Evolutionary conservation across 306 rosid species (phyloP), one percentile per base, ranked within the genome.

Genomic region (Macrotyloma uniflorum): DNA sequence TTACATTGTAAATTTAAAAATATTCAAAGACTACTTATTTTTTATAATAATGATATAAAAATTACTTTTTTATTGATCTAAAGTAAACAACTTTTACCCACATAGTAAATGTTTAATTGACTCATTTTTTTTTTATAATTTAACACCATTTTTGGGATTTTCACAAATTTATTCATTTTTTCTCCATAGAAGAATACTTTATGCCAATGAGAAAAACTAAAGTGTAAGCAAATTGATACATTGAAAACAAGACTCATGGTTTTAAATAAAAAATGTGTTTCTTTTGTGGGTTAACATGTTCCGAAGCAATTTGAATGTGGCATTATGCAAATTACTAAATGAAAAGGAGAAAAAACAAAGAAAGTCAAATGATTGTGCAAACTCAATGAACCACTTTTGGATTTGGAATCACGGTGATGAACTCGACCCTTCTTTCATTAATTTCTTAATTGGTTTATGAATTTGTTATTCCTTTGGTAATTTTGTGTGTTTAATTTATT

Each of bases 341-440:
- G 0, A 28, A 22, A 35, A 20, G 20, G 12, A 22, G 26, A 42
- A 30, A 70, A 54, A 50, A 0, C 24, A 38, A 36, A 46, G 20
- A 82, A 75, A 82, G 88, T 85, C 86, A 79, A 85, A 85, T 84
- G 84, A 55, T 74, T 42, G 62, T 59, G 88, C 50, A 76, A 51
- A 43, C 53, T 24, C 74, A 69, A 36, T 57, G 57, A 43, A 59
- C 38, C 36, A 16, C 38, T 46, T 75, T 42, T 33, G 59, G 78
- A 76, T 70, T 80, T 43, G 38, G 83, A 74, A 67, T 67, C 81
- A 58, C 78, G 8, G 50, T 67, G 35, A 68, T 74, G 23, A 74
- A 12, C 5, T 54, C n/a, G 1, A 40, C 36, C 13, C 38, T 33
- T 8, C 16, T 67, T 61, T 47, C 18, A 40, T 67, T 53, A 66